Conservation (phyloP, 2,329 filamentous ascomycete genomes). For the Trichoderma breve region DNA sequence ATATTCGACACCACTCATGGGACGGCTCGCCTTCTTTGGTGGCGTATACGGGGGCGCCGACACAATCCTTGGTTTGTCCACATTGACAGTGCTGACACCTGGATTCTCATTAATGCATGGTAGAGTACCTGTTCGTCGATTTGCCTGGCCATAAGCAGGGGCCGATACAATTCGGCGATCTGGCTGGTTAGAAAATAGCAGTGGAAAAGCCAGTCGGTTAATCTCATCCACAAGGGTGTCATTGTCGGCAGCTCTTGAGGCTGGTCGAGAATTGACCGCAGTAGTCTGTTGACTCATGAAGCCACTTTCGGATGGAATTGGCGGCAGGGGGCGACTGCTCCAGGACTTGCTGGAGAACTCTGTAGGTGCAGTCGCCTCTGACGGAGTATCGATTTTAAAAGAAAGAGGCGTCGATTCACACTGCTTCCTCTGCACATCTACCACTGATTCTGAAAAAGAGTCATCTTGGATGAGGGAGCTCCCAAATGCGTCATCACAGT, state of each 20-base stretch:
- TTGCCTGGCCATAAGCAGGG: constrained; percentile 44
- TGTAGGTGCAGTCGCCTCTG: constrained; percentile 29
- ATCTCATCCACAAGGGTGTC: constrained; percentile 25
- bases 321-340: constrained; percentile 51
- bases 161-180: constrained; percentile 52
- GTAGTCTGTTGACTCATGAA: constrained; percentile 23
- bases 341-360: constrained; percentile 39
- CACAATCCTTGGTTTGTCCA: constrained; percentile 44
- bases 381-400: constrained; percentile 38
- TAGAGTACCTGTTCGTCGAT: constrained; percentile 40
- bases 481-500: constrained; percentile 91
- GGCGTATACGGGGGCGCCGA: constrained; percentile 45
- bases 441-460: constrained; percentile 36
- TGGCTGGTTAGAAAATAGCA: constrained; percentile 33
- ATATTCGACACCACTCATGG: constrained; percentile 42
- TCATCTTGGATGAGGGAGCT: constrained; percentile 51
- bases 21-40: constrained; percentile 33
- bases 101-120: constrained; percentile 51
- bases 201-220: constrained; percentile 31
- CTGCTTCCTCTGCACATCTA: constrained; percentile 32
- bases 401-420: constrained; percentile 44
- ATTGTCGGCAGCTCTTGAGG: constrained; percentile 27
- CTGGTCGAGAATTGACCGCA: constrained; percentile 26
- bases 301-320: constrained; percentile 40
- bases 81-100: constrained; percentile 22